A percentile compares a stretch with the other conserved stretches of the same genome.
Conservation (phyloP, 257 asterid species). For the Solanum raphanifolium region DNA sequence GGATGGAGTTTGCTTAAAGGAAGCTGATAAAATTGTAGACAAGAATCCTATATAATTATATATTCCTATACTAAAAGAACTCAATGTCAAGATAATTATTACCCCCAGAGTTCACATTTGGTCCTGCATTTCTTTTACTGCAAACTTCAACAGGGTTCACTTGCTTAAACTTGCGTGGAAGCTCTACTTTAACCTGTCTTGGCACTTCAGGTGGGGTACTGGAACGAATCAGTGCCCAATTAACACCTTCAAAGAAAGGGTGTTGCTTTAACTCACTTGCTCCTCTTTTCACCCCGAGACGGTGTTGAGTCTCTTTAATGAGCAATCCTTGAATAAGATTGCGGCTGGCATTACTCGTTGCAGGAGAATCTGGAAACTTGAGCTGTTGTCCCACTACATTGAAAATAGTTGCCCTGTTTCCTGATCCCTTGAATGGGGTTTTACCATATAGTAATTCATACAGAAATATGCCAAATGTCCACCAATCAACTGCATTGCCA, state of each 20-base stretch:
- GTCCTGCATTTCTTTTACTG: slow-evolving; percentile 14
- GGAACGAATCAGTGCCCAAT: slow-evolving; percentile 37
- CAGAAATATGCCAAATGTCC: slow-evolving; percentile 29
- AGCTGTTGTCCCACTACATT: slow-evolving; percentile 29
- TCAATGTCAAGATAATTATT: slow-evolving; percentile 25
- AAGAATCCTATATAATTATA: background rate
- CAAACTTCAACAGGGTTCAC: slow-evolving; percentile 4
- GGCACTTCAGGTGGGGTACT: slow-evolving; percentile 36
- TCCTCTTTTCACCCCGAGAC: slow-evolving; percentile 31
- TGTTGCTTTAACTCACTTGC: slow-evolving; percentile 33
- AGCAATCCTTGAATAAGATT: slow-evolving; percentile 23
- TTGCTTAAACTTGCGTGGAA: slow-evolving; percentile 4
- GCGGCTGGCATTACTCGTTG: slow-evolving; percentile 23
- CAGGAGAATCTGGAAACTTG: slow-evolving; percentile 22
- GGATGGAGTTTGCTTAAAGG: background rate
- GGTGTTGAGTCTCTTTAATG: slow-evolving; percentile 24
- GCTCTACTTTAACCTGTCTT: slow-evolving; percentile 15
- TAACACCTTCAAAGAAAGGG: slow-evolving; percentile 29
- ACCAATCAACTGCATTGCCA: slow-evolving; percentile 35
- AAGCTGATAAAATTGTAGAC: background rate
- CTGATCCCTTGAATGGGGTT: slow-evolving; percentile 29
- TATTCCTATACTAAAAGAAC: slow-evolving; percentile 16
- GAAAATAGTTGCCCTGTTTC: slow-evolving; percentile 26
- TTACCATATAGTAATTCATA: slow-evolving; percentile 23
- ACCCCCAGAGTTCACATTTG: slow-evolving; percentile 17